Base-by-base conservation (phyloP, 805 yeast genomes). In the Candida fluviatilis region DNA sequence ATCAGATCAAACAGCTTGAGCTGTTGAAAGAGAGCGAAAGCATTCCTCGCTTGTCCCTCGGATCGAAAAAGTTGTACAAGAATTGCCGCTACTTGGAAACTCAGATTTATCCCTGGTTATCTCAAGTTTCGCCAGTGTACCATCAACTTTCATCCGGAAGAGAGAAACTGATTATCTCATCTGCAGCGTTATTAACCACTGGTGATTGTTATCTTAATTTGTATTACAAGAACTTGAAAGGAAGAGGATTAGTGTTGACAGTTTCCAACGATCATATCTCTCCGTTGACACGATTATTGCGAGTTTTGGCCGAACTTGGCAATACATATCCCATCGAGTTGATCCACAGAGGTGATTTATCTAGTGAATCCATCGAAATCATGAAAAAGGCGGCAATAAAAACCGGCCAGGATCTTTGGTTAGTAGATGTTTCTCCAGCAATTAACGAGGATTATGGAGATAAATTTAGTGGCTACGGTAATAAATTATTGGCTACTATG, bases 401-500 rank as follows among this genome's bases (percentile, higher is more conserved):
- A 17, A 58, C 62, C 1, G 28, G 34, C n/a, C 68, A 62, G 40
- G 60, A 58, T 4, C 31, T 64, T 10, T 60, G 60, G 50, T 62
- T 64, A 33, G 60, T 64, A 12, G 47, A 63, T 41, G 58, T 56
- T 1, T 35, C 48, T 7, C 41, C 47, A 3, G 44, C 64, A 7
- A 44, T 64, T 10, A 37, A 41, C 8, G 32, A 34, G 4, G 26
- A 45, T 5, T 58, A 48, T 37, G 37, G 42, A 12, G 37, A 41
- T 18, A 59, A 60, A 33, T 75, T 75, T 40, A 53, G 50, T 3
- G 63, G 71, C 0, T 75, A 69, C 50, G 70, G 69, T 34, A 73
- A 69, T 50, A 75, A 75, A 46, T 58, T 75, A 36, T 45, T 74
- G 26, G 75, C 80, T 0, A 50, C 70, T 2, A 43, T 72, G 31